A percentile compares a stretch with the other conserved stretches of the same genome.
These are phyloP conservation scores for Fusarium decemcellulare DNA, from an alignment of 2,329 filamentous ascomycete genomes.

Conservation along the genomic window DNA sequence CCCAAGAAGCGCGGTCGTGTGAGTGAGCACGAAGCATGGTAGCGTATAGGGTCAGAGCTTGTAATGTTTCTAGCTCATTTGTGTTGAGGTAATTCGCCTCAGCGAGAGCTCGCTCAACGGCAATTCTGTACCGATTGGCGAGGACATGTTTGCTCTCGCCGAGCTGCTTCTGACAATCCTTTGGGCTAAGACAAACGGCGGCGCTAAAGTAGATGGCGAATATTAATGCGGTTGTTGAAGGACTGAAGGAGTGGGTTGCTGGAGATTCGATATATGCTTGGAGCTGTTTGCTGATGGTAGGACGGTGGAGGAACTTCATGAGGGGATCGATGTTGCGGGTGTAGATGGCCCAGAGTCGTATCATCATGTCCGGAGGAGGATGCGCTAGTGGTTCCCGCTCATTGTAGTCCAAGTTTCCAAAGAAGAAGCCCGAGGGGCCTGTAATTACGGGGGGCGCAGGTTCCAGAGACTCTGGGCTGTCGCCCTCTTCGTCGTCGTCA, in stretches of 20 bases:
- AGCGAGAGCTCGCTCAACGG: conserved; percentile 56
- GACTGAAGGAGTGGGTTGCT: conserved; percentile 29
- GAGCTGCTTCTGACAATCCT: conserved; percentile 50
- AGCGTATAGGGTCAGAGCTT: conserved; percentile 59
- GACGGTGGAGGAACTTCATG: conserved; percentile 61
- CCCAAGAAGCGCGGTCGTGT: conserved; percentile 59
- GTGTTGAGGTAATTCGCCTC: conserved; percentile 60
- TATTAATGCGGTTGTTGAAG: conserved; percentile 53
- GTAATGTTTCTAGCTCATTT: conserved; percentile 56
- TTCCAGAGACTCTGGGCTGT: conserved; percentile 49
- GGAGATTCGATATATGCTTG: conserved; percentile 45
- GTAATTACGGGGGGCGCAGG: conserved; percentile 34
- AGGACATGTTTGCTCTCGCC: conserved; percentile 54
- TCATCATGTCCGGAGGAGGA: conserved; percentile 55
- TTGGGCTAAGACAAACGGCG: conserved; percentile 51
- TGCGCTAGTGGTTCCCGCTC: conserved; percentile 46
- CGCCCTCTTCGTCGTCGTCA: conserved; percentile 52
- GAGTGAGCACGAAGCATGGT: conserved; percentile 56
- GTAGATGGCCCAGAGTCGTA: conserved; percentile 54
- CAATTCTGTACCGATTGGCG: conserved; percentile 49
- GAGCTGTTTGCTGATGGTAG: conserved; percentile 52
- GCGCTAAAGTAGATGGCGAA: conserved; percentile 62
- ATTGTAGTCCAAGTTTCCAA: conserved; percentile 45
- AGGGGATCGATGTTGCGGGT: conserved; percentile 59
- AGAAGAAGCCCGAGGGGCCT: conserved; percentile 46